A percentile compares a stretch with the other conserved stretches of the same genome.
These are phyloP conservation scores for Suhomyces bokatorum DNA, from an alignment of 1,139 yeast species.

Conservation along the genomic window DNA sequence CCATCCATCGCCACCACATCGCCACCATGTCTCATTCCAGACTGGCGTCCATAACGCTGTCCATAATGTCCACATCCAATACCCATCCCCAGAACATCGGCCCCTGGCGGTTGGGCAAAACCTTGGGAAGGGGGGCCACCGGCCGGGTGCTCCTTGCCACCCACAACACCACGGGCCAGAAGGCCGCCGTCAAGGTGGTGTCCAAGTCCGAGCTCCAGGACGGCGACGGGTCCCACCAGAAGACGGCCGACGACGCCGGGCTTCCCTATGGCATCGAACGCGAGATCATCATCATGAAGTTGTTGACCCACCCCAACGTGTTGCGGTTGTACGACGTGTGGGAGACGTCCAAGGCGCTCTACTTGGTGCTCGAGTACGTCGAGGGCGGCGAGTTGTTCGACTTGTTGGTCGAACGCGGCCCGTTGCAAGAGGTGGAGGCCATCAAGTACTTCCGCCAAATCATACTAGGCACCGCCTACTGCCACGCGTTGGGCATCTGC, in stretches of 20 bases:
- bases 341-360: conserved; percentile 78
- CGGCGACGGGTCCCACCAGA: conserved; percentile 34
- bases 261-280: conserved; percentile 81
- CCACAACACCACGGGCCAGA: conserved; percentile 64
- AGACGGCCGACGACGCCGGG: conserved; percentile 47
- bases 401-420: conserved; percentile 74
- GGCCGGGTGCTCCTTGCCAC: conserved; percentile 78
- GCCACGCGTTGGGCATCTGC: conserved; percentile 78
- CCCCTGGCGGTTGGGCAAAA: conserved; percentile 79
- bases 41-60: conserved; percentile 42
- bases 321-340: conserved; percentile 77
- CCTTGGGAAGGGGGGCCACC: conserved; percentile 80
- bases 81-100: conserved; percentile 57
- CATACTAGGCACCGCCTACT: conserved; percentile 75
- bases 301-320: conserved; percentile 74
- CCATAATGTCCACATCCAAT: conserved; percentile 34
- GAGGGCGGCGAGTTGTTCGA: conserved; percentile 85
- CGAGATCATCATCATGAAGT: conserved; percentile 80
- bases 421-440: conserved; percentile 74
- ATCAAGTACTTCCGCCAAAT: conserved; percentile 75
- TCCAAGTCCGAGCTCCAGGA: conserved; percentile 59
- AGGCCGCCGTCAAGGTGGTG: conserved; percentile 81
- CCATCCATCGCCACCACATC: no score
- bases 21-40: conserved; percentile 41
- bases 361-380: conserved; percentile 73